Conservation (phyloP, 495 filamentous ascomycete genomes). For the Aspergillus heteromorphus region DNA sequence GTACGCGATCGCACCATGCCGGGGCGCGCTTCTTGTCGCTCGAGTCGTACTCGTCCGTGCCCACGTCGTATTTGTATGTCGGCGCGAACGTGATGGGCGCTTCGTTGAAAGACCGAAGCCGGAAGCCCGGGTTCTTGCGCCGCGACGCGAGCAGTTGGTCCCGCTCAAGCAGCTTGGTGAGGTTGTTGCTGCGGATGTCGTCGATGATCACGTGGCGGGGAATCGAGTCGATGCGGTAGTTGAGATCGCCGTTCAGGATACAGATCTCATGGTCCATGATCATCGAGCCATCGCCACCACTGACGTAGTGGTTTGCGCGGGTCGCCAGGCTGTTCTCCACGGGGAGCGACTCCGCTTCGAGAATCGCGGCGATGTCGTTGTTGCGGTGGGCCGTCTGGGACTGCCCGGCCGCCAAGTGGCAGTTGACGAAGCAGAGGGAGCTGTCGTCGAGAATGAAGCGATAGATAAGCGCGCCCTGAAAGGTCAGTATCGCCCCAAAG, state of each 20-base stretch:
- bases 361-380: conserved; percentile 85
- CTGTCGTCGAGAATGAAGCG: conserved; percentile 88
- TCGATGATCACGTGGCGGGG: conserved; percentile 84
- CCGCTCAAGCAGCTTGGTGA: conserved; percentile 85
- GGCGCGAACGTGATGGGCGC: conserved; percentile 83
- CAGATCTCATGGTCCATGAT: conserved; percentile 96
- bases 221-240: conserved; percentile 98
- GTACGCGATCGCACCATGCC: conserved; percentile 91
- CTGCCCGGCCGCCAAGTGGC: conserved; percentile 93
- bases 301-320: conserved; percentile 71
- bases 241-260: conserved; percentile 91
- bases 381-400: conserved; percentile 84
- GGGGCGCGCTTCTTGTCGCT: conserved; percentile 94
- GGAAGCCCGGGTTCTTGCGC: conserved; percentile 82
- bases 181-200: conserved; percentile 70
- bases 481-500: conserved; percentile 5
- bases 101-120: conserved; percentile 81
- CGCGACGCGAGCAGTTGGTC: conserved; percentile 86
- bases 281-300: conserved; percentile 92
- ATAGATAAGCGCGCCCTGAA: conserved; percentile 77
- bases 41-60: conserved; percentile 87
- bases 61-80: conserved; percentile 98
- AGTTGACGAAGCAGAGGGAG: conserved; percentile 94
- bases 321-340: conserved; percentile 52
- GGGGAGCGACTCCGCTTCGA: conserved; percentile 72